These are phyloP conservation scores for Aurifilum marmelostoma DNA, from an alignment of 2,329 filamentous ascomycete species.

Conservation along the genomic window DNA sequence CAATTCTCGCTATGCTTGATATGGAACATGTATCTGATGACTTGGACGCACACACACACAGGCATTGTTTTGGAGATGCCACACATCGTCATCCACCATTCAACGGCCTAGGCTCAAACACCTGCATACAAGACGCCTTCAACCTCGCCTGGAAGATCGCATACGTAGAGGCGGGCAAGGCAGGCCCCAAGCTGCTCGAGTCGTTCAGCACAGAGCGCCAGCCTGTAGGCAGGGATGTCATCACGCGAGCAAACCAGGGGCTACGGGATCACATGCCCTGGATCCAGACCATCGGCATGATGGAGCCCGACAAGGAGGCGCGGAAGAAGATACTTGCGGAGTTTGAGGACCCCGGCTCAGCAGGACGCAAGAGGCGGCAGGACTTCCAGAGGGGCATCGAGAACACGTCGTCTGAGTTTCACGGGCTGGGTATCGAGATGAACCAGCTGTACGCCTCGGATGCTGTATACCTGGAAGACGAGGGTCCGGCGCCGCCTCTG, in stretches of 20 bases:
- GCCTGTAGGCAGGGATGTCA: conserved; percentile 51
- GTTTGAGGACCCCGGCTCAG: conserved; percentile 42
- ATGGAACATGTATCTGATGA: neutral
- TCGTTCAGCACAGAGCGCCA: conserved; percentile 52
- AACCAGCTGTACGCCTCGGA: conserved; percentile 55
- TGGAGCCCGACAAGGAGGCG: conserved; percentile 42
- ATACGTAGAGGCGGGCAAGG: conserved; percentile 48
- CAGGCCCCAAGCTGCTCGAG: conserved; percentile 43
- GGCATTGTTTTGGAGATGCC: conserved; percentile 60
- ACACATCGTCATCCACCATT: conserved; percentile 61
- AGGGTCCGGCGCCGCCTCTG: conserved; percentile 41
- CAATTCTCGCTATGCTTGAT: too few species aligned
- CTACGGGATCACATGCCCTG: conserved; percentile 54
- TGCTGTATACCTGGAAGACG: conserved; percentile 50
- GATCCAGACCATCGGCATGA: conserved; percentile 50
- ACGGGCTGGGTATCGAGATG: conserved; percentile 62
- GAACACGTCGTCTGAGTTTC: conserved; percentile 52
- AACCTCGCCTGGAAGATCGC: conserved; percentile 61
- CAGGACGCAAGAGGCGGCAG: conserved; percentile 44
- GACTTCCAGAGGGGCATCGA: conserved; percentile 47
- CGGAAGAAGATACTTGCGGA: conserved; percentile 45
- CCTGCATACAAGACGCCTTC: conserved; percentile 60
- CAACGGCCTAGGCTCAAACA: conserved; percentile 61
- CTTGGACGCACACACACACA: conserved; percentile 34
- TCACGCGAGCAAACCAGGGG: conserved; percentile 60